Base-by-base conservation (phyloP, 2,329 filamentous ascomycete species). In the Rutstroemia sp. region DNA sequence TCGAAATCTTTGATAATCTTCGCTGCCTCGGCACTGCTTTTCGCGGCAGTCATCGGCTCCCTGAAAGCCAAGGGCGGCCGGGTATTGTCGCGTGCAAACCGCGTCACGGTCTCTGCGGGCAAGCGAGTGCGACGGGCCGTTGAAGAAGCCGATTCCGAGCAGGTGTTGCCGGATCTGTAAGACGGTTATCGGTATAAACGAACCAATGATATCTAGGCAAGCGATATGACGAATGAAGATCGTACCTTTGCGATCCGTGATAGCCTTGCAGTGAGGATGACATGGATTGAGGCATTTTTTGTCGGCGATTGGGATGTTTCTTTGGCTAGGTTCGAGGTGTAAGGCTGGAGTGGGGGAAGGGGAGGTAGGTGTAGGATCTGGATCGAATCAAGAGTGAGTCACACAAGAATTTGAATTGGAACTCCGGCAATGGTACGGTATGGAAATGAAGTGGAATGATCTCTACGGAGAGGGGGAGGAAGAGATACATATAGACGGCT, bases 201-300 rank as follows among this genome's bases (percentile, higher is more conserved):
- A 30, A 16, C 25, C 42, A 51, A 56, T 38, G 38, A 25, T 25
- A 7, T 6, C 17, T 16, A 23, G n/a, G 21, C 21, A 44, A 23
- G 16, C 30, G 12, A 47, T 25, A 53, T 34, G 19, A 44, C 9
- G 19, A 48, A 54, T 34, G 23, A 47, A 14, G 17, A 8, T 17
- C 19, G 9, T 23, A 56, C 53, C 34, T 51, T 12, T 51, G 46
- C 16, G 47, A 56, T 5, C 47, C 53, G 38, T 45, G 6, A 17
- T 27, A 56, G 53, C 53, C 53, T 56, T 45, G 53, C 38, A 56
- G 23, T 10, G 53, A 56, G 12, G 53, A 56, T 38, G 53, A 56
- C 16, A 56, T 27, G 12, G 53, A 56, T 51, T 51, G 53, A 21
- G 47, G 47, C 53, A 56, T 56, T 16, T 12, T 19, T 8, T n/a